These are phyloP conservation scores for Cardiospermum halicacabum DNA, from an alignment of 345 rosid genomes.

Conservation along the genomic window DNA sequence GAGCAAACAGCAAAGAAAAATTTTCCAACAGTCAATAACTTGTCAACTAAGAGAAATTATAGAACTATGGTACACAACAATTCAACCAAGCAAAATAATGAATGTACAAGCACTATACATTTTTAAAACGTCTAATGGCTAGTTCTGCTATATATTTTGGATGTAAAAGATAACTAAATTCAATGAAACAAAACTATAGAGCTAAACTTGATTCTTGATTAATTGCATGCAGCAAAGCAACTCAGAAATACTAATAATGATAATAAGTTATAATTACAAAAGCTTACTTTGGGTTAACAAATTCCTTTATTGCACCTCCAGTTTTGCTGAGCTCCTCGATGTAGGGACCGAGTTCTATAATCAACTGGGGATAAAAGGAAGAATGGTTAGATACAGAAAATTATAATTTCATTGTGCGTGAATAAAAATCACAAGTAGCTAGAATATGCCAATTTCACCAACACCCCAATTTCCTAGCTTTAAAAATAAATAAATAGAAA, in stretches of 20 bases:
- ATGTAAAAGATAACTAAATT: not conserved
- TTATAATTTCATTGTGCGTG: not conserved
- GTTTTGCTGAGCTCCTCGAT: slow-evolving; percentile 84
- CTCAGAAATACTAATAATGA: slow-evolving; percentile 7
- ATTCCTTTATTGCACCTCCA: slow-evolving; percentile 92
- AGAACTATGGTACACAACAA: not conserved
- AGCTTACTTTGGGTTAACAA: slow-evolving; percentile 97
- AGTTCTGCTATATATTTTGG: not conserved
- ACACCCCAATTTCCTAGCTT: not conserved
- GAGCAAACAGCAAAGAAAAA: not conserved
- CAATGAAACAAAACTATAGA: not conserved
- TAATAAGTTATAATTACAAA: slow-evolving; percentile 12
- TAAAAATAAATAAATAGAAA: too few relatives aligned
- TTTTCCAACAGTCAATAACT: not conserved
- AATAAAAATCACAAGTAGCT: not conserved
- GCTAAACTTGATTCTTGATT: slow-evolving; percentile 8
- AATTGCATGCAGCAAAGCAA: slow-evolving; percentile 4
- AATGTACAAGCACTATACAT: not conserved
- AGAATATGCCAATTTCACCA: slow-evolving; percentile 1
- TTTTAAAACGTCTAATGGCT: not conserved
- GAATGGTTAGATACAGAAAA: not conserved
- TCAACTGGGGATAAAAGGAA: slow-evolving; percentile 48
- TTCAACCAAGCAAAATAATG: not conserved
- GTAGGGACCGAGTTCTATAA: slow-evolving; percentile 78
- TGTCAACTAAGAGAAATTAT: not conserved